Percentiles rank a stretch among this genome's conserved stretches.
Conservation (phyloP, 2,329 filamentous ascomycete species). For the Aspergillus proliferans region DNA sequence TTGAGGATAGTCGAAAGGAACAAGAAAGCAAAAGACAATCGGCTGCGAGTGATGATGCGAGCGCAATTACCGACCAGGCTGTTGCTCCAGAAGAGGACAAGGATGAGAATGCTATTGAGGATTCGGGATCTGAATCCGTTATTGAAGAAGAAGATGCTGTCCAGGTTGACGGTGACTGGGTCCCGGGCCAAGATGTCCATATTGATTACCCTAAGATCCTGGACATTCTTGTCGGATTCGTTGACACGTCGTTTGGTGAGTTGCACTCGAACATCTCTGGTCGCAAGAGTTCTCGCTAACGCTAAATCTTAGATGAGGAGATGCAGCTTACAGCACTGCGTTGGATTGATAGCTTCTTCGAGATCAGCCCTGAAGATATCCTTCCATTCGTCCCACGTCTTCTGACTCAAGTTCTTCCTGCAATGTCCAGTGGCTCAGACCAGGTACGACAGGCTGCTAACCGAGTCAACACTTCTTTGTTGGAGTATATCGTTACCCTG, state of each 20-base stretch:
- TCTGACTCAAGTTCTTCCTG: slow-evolving; percentile 82
- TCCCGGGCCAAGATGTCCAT: slow-evolving; percentile 92
- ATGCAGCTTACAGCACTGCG: slow-evolving; percentile 83
- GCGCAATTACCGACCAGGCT: slow-evolving; percentile 47
- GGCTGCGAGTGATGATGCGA: slow-evolving; percentile 62
- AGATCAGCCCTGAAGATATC: slow-evolving; percentile 95
- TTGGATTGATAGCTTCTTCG: slow-evolving; percentile 95
- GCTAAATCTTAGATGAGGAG: slow-evolving; percentile 64
- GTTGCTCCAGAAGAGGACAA: slow-evolving; percentile 32
- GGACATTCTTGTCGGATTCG: slow-evolving; percentile 81
- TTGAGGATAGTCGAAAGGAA: slow-evolving; percentile 74
- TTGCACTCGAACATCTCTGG: slow-evolving; percentile 19
- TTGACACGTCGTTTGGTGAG: slow-evolving; percentile 72
- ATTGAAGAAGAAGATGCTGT: slow-evolving; percentile 48
- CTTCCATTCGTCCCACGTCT: slow-evolving; percentile 90
- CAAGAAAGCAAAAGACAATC: slow-evolving; percentile 62
- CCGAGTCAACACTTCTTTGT: slow-evolving; percentile 81
- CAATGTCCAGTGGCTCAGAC: slow-evolving; percentile 87
- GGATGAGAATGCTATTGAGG: slow-evolving; percentile 52
- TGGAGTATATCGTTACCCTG: slow-evolving; percentile 89
- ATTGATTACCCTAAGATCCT: slow-evolving; percentile 89
- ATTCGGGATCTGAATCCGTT: slow-evolving; percentile 38
- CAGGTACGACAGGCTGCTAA: slow-evolving; percentile 81
- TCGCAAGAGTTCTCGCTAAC: slow-evolving; percentile 10
- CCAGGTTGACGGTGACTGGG: slow-evolving; percentile 83